Percentiles rank a stretch among this genome's conserved stretches.
Conservation (phyloP, 371 early-diverging fungal species). For the Rhizomucor pusillus region DNA sequence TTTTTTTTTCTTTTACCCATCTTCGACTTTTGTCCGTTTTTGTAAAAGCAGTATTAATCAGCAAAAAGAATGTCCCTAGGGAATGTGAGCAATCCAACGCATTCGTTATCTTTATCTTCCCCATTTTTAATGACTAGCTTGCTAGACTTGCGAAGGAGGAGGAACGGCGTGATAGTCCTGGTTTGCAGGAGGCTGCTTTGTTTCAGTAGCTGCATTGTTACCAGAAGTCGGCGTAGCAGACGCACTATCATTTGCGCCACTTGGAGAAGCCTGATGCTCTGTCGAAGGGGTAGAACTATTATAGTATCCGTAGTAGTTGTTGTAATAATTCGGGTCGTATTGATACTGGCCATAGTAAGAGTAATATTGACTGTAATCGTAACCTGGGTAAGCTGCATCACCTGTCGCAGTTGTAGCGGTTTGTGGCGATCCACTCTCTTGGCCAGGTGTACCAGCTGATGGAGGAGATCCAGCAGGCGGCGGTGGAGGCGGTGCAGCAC, state of each 20-base stretch:
- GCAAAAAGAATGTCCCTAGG: too few relatives aligned
- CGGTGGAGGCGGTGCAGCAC: background rate
- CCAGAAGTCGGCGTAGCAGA: background rate
- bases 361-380: constrained; percentile 34
- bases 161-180: background rate
- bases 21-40: too few relatives aligned
- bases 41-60: too few relatives aligned
- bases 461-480: background rate
- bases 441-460: background rate
- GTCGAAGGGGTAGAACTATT: constrained; percentile 11
- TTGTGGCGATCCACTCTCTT: background rate
- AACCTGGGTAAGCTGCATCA: constrained; percentile 11
- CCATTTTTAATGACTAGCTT: too few relatives aligned
- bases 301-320: constrained; percentile 37
- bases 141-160: constrained; percentile 1
- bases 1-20: too few relatives aligned
- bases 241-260: too few relatives aligned
- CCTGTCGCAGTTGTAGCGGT: constrained; percentile 11
- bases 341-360: constrained; percentile 31
- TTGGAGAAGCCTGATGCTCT: too few relatives aligned
- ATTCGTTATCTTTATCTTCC: too few relatives aligned
- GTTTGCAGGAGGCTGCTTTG: background rate
- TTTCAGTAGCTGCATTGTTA: background rate
- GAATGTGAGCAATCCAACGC: too few relatives aligned
- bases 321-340: constrained; percentile 25